phyloP scores from a whole-genome alignment of 345 rosid species.

The Raphanus raphanistrum region DNA sequence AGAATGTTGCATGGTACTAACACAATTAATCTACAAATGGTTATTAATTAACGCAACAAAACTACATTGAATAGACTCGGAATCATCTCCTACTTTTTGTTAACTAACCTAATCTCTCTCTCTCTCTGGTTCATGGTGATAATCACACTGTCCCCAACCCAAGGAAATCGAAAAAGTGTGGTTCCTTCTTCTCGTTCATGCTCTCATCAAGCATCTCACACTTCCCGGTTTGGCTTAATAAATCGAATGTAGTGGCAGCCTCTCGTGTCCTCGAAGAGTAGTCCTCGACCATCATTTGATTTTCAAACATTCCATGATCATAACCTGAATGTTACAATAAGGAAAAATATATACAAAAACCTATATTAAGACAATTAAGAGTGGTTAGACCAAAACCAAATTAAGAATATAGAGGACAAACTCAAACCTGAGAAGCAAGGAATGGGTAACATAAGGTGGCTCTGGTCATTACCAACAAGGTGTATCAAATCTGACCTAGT shows the following conservation, averaged over 20 bases:
- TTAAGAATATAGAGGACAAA: not conserved
- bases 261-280: conserved; percentile 17
- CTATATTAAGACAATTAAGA: not conserved
- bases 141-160: conserved; percentile 34
- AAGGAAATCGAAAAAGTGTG: conserved; percentile 41
- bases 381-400: not conserved
- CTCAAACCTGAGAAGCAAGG: conserved; percentile 38
- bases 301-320: conserved; percentile 26
- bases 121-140: conserved; percentile 14
- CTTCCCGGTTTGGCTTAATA: not conserved
- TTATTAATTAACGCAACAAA: conserved; percentile 11
- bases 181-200: conserved; percentile 20
- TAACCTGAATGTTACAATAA: conserved; percentile 16
- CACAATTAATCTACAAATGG: not conserved
- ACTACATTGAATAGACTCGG: conserved; percentile 15
- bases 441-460: conserved; percentile 19
- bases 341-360: not conserved
- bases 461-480: conserved; percentile 19
- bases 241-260: not conserved
- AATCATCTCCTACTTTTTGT: conserved; percentile 13
- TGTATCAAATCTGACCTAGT: conserved; percentile 20
- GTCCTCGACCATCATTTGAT: conserved; percentile 18
- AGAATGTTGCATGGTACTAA: conserved; percentile 24
- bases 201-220: conserved; percentile 14
- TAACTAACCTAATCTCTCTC: conserved; percentile 14